Conservation (phyloP, 176 grass and related monocot genomes). For the Cocos nucifera region DNA sequence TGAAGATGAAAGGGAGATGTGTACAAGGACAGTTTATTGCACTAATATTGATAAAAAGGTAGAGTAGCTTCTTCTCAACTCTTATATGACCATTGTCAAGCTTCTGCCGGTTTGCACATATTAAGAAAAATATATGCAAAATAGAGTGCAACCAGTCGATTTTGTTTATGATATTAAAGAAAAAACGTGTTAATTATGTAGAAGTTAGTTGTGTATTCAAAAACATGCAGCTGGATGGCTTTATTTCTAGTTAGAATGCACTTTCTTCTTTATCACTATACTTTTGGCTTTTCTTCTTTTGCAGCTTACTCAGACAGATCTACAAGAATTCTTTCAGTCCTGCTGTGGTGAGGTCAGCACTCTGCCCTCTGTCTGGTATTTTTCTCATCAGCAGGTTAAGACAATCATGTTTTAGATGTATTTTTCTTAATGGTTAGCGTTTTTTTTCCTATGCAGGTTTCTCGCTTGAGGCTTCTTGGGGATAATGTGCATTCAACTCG, state of each 20-base stretch:
- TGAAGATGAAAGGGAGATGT: constrained; percentile 36
- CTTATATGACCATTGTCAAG: not conserved
- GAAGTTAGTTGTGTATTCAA: too few relatives aligned
- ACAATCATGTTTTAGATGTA: too few relatives aligned
- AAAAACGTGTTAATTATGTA: too few relatives aligned
- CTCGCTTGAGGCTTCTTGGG: constrained; percentile 23
- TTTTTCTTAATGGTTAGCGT: not conserved
- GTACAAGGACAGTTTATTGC: constrained; percentile 40
- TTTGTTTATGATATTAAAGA: not conserved
- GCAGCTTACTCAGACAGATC: constrained; percentile 15
- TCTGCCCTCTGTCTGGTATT: not conserved
- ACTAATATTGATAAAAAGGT: constrained; percentile 41
- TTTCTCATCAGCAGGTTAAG: not conserved
- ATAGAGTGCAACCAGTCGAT: not conserved
- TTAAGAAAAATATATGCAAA: too few relatives aligned
- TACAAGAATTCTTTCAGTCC: constrained; percentile 27
- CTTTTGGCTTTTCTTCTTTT: constrained; percentile 1
- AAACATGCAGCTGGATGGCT: too few relatives aligned
- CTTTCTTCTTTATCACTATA: too few relatives aligned
- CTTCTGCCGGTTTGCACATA: too few relatives aligned
- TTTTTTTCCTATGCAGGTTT: constrained; percentile 14
- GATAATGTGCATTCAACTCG: constrained; percentile 17
- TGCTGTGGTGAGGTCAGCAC: constrained; percentile 31
- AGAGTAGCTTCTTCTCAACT: not conserved
- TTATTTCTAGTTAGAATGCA: too few relatives aligned